Evolutionary conservation across 2,329 filamentous ascomycete species (phyloP).

Genomic region (Cladorrhinum sp.): DNA sequence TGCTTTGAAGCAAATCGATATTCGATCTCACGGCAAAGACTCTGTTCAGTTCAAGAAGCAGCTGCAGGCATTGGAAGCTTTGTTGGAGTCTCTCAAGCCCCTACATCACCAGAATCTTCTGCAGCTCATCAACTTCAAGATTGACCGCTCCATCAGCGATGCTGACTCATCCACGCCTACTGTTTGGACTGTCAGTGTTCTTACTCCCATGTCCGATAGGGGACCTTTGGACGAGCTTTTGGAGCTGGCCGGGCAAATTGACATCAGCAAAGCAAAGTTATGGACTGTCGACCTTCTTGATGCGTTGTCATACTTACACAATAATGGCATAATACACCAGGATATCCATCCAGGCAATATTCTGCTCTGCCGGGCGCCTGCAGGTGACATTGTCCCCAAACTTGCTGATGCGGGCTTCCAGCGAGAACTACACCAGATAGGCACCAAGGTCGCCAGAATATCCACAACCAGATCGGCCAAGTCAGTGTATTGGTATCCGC

Average conservation of each 20-base stretch:
- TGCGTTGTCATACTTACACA: slow-evolving; percentile 82
- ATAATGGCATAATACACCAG: slow-evolving; percentile 78
- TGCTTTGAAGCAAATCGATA: slow-evolving; percentile 67
- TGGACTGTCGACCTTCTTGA: slow-evolving; percentile 94
- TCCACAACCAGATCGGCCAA: slow-evolving; percentile 59
- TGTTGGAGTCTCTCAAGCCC: slow-evolving; percentile 71
- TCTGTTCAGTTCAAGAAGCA: slow-evolving; percentile 67
- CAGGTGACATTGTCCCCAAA: slow-evolving; percentile 69
- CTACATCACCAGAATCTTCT: slow-evolving; percentile 75
- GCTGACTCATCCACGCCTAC: slow-evolving; percentile 26
- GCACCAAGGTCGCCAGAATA: slow-evolving; percentile 50
- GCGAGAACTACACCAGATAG: slow-evolving; percentile 61
- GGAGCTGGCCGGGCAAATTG: slow-evolving; percentile 71
- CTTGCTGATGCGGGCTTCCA: slow-evolving; percentile 73
- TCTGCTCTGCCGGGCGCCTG: slow-evolving; percentile 67
- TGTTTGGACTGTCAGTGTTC: slow-evolving; percentile 70
- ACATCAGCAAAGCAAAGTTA: slow-evolving; percentile 72
- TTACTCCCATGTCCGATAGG: slow-evolving; percentile 75
- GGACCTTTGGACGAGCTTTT: slow-evolving; percentile 80
- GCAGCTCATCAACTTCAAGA: slow-evolving; percentile 78
- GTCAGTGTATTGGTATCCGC: slow-evolving; percentile 79
- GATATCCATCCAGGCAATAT: slow-evolving; percentile 79
- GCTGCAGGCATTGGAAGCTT: slow-evolving; percentile 71
- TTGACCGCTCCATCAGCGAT: slow-evolving; percentile 50
- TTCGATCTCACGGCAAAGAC: slow-evolving; percentile 58